These are phyloP conservation scores for Solanum sparsipilum DNA, from an alignment of 257 asterid species.

Conservation along the genomic window DNA sequence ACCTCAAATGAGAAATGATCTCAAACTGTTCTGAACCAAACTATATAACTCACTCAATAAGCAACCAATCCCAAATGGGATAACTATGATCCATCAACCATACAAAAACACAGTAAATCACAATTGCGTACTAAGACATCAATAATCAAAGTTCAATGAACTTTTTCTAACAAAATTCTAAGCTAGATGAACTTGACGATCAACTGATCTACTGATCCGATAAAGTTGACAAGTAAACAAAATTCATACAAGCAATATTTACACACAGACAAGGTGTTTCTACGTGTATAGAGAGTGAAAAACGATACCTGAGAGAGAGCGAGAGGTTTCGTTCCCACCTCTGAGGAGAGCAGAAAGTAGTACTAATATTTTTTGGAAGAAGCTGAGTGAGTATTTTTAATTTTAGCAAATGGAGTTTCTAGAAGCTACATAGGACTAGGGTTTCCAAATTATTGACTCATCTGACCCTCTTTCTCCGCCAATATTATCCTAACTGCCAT, in stretches of 20 bases:
- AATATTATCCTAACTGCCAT: not conserved
- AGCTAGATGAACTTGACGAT: not conserved
- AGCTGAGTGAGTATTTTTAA: not conserved
- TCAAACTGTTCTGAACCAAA: not conserved
- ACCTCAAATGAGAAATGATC: not conserved
- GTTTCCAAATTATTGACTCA: not conserved
- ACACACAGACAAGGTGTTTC: not conserved
- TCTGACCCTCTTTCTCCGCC: not conserved
- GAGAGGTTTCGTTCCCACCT: not conserved
- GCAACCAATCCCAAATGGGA: not conserved
- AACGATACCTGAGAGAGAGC: not conserved
- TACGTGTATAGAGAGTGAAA: not conserved
- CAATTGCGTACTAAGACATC: not conserved
- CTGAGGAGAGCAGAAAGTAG: not conserved
- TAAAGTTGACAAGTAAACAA: not conserved
- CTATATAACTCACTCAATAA: not conserved
- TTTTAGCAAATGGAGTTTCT: not conserved
- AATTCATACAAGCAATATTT: not conserved
- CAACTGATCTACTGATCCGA: not conserved
- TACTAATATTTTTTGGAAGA: not conserved
- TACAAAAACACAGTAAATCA: not conserved
- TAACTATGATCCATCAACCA: not conserved
- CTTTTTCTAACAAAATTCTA: not conserved
- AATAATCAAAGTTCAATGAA: not conserved
- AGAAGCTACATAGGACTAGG: not conserved